phyloP scores from a whole-genome alignment of 192 early-diverging fungal species.

The Ramicandelaber brevisporus region DNA sequence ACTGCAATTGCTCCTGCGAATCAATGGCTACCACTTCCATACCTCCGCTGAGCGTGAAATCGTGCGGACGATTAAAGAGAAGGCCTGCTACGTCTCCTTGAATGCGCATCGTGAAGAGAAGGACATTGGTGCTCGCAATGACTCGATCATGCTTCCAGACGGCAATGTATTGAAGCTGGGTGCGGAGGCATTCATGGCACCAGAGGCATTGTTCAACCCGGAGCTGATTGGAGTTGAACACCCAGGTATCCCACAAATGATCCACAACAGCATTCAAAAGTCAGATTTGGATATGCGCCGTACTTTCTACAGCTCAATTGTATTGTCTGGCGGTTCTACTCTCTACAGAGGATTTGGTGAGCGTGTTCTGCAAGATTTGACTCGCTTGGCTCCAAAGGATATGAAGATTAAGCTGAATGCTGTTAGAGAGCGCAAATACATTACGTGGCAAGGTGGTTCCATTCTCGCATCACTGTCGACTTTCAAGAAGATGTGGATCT shows the following conservation, averaged over 20 bases:
- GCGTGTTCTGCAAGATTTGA: constrained; percentile 69
- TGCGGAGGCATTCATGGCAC: constrained; percentile 73
- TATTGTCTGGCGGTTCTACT: constrained; percentile 94
- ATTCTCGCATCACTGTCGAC: constrained; percentile 87
- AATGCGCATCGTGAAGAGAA: constrained; percentile 88
- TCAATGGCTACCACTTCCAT: constrained; percentile 63
- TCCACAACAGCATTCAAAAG: constrained; percentile 77
- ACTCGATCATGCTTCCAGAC: constrained; percentile 15
- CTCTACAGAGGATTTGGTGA: constrained; percentile 82
- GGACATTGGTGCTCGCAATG: constrained; percentile 43
- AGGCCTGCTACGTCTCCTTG: constrained; percentile 73
- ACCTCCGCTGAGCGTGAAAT: constrained; percentile 90
- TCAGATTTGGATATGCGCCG: constrained; percentile 88
- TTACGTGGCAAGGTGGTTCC: constrained; percentile 94
- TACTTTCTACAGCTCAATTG: constrained; percentile 65
- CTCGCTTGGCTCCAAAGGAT: constrained; percentile 72
- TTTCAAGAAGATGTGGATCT: constrained; percentile 99
- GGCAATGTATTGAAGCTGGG: constrained; percentile 33
- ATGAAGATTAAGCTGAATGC: constrained; percentile 95
- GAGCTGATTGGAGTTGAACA: constrained; percentile 81
- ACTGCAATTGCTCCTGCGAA: constrained; percentile 76
- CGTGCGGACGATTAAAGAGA: constrained; percentile 89
- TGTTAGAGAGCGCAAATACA: constrained; percentile 92
- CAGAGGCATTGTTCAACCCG: constrained; percentile 90
- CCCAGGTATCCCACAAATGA: constrained; percentile 78